Evolutionary conservation across 148 eudicot species (phyloP), one percentile per base, ranked within the genome.

Genomic region (Rhododendron molle): DNA sequence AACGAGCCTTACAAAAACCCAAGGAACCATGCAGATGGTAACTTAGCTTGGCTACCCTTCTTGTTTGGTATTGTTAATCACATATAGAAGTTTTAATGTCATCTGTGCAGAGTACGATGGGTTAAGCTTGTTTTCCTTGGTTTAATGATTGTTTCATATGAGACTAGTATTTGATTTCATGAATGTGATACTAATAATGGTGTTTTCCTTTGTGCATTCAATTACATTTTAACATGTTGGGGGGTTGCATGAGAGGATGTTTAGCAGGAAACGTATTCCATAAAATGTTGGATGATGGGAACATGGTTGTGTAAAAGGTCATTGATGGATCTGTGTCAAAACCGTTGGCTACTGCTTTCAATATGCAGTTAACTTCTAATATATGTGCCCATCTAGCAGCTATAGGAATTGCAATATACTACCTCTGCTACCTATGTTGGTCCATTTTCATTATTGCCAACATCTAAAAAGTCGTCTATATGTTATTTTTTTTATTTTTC

Each of bases 1-100:
- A 85, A 86, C 47, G 99, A 94, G 81, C 92, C 76, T 71, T 83
- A 88, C 65, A 94, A 94, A 88, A 91, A 92, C 90, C 96, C 94
- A 56, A 89, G 88, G 83, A 86, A 86, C 90, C 87, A 91, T 85
- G 85, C 87, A 30, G 95, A 94, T 85, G 93, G 98, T 96, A 93
- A 67, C 90, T 85, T 85, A 38, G 84, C 34, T 84, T 72, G 38
- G 50, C 67, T 81, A 47, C 30, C 13, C 13, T 46, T 80, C 13
- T 81, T 47, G 16, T 72, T 43, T 36, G 21, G n/a, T 62, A 71
- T 73, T 34, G 20, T 30, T 40, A 71, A 30, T 71, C 3, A 28
- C 6, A 34, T 44, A 5, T 1, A 54, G 50, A 49, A 23, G n/a
- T 21, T 13, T 23, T 78, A n/a, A 21, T 23, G 52, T 78, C 12